Conservation (phyloP, 2,329 filamentous ascomycete genomes). For the Apiospora koreana region DNA sequence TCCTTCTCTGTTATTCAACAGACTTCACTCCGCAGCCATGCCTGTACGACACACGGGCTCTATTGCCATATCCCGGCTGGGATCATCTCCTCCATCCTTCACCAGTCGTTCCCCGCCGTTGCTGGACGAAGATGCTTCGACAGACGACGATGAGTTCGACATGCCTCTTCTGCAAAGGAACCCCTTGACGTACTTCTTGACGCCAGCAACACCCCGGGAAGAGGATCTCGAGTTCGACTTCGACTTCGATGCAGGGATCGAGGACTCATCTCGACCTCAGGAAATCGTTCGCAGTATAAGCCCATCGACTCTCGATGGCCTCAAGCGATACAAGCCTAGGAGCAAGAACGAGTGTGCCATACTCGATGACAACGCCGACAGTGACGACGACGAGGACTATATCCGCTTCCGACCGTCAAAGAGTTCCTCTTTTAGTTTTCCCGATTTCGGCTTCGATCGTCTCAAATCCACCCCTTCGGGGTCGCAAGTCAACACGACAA, state of each 20-base stretch:
- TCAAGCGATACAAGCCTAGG: slow-evolving; percentile 44
- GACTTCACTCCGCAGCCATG: slow-evolving; percentile 23
- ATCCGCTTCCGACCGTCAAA: slow-evolving; percentile 47
- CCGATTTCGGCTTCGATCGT: slow-evolving; percentile 42
- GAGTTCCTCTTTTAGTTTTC: slow-evolving; percentile 43
- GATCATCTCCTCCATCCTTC: slow-evolving; percentile 54
- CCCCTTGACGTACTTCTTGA: slow-evolving; percentile 58
- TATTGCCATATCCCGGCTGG: slow-evolving; percentile 37
- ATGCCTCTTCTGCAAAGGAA: slow-evolving; percentile 47
- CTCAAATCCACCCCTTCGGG: slow-evolving; percentile 30
- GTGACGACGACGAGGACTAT: slow-evolving; percentile 50
- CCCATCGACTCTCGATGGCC: slow-evolving; percentile 55
- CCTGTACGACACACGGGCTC: slow-evolving; percentile 25
- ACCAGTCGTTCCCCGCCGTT: slow-evolving; percentile 48
- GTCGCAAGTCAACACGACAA: slow-evolving; percentile 31
- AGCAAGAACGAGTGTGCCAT: slow-evolving; percentile 45
- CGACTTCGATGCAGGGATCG: slow-evolving; percentile 58
- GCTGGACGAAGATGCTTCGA: slow-evolving; percentile 42
- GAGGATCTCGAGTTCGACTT: slow-evolving; percentile 49
- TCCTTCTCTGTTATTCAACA: not conserved
- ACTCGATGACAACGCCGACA: slow-evolving; percentile 43
- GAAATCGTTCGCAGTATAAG: slow-evolving; percentile 56
- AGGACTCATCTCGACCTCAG: slow-evolving; percentile 46
- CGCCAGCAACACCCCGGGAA: slow-evolving; percentile 44
- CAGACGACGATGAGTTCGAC: slow-evolving; percentile 44